Evolutionary conservation across 2,329 filamentous ascomycete genomes (phyloP).

Genomic region (Pestalotiopsis sp.): DNA sequence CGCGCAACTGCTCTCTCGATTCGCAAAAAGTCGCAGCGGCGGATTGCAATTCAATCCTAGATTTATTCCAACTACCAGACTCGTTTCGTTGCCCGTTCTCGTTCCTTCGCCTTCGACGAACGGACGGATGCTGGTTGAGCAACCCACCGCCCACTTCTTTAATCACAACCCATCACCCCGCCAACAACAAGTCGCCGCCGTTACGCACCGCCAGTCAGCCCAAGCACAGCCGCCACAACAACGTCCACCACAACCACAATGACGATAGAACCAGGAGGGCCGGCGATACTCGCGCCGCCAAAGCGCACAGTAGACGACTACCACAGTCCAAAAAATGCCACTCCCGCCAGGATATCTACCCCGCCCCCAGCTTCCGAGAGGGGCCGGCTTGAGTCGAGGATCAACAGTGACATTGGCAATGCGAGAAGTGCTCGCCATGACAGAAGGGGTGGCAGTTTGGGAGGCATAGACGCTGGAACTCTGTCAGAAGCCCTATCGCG

Average conservation of each 20-base stretch:
- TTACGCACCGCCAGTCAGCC: neutral
- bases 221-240: neutral
- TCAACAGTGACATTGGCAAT: constrained; percentile 38
- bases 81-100: neutral
- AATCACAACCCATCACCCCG: neutral
- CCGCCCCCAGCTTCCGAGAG: constrained; percentile 48
- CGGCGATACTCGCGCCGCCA: constrained; percentile 26
- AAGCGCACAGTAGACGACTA: constrained; percentile 37
- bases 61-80: neutral
- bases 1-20: neutral
- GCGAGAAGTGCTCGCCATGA: constrained; percentile 36
- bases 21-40: neutral
- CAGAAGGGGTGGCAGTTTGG: constrained; percentile 34
- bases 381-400: constrained; percentile 43
- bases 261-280: constrained; percentile 35
- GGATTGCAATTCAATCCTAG: neutral
- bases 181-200: neutral
- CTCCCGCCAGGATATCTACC: constrained; percentile 42
- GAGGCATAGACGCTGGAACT: constrained; percentile 49
- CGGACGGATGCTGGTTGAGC: neutral
- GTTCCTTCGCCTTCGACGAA: neutral
- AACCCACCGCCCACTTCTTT: neutral
- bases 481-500: constrained; percentile 54
- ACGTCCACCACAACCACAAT: constrained; percentile 24
- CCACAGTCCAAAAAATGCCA: constrained; percentile 34